Evolutionary conservation across 495 filamentous ascomycete species (phyloP).

Genomic region (Wilcoxina mikolae): DNA sequence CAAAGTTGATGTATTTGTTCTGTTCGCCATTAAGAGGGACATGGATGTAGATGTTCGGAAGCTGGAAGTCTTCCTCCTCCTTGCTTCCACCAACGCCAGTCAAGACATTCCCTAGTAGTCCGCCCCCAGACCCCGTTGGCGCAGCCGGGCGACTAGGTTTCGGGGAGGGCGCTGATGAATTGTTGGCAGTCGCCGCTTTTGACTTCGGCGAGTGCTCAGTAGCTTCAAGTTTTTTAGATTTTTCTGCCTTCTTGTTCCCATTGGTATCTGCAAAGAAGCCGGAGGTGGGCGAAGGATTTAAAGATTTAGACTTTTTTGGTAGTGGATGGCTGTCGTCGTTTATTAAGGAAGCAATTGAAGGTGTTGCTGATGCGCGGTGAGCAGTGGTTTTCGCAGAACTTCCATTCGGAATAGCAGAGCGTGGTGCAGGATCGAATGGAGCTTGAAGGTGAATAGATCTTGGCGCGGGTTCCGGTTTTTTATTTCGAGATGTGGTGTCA

Average conservation of each 20-base stretch:
- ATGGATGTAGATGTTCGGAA: slow-evolving; percentile 71
- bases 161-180: slow-evolving; percentile 23
- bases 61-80: slow-evolving; percentile 31
- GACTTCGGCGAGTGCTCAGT: slow-evolving; percentile 22
- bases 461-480: slow-evolving; percentile 1
- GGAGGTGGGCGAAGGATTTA: slow-evolving; percentile 1
- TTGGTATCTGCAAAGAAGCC: slow-evolving; percentile 18
- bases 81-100: slow-evolving; percentile 10
- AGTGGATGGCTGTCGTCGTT: slow-evolving; percentile 19
- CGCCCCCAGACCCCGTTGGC: slow-evolving; percentile 23
- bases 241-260: slow-evolving; percentile 10
- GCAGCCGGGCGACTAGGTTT: slow-evolving; percentile 20
- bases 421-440: slow-evolving; percentile 23
- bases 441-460: slow-evolving; percentile 20
- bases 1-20: slow-evolving; percentile 90
- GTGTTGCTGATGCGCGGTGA: slow-evolving; percentile 28
- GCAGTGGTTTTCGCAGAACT: slow-evolving; percentile 17
- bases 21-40: slow-evolving; percentile 63
- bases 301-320: slow-evolving; percentile 10
- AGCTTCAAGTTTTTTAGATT: slow-evolving; percentile 11
- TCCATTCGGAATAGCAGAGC: slow-evolving; percentile 12
- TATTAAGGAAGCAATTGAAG: slow-evolving; percentile 28
- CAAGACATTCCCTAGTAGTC: slow-evolving; percentile 19
- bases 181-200: slow-evolving; percentile 20
- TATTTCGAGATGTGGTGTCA: slow-evolving; percentile 4